Conservation (phyloP, 306 rosid species). For the Herpetospermum pedunculosum region DNA sequence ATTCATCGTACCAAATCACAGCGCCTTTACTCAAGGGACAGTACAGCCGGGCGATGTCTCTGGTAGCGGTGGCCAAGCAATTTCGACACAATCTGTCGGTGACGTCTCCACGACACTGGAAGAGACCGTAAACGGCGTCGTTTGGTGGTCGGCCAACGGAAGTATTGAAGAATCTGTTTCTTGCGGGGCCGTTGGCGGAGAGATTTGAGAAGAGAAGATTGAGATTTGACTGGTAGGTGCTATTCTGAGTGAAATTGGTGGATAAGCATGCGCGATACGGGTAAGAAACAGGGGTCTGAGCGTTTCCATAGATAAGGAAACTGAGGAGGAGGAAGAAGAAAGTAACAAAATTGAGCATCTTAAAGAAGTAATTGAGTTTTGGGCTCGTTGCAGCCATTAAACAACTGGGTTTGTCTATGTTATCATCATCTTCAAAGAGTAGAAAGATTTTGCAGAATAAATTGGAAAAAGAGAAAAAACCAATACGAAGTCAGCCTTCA, state of each 20-base stretch:
- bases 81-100: neutral
- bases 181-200: constrained; percentile 27
- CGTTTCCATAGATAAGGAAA: neutral
- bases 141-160: neutral
- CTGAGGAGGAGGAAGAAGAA: neutral
- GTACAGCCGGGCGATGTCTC: neutral
- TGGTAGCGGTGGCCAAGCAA: neutral
- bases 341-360: neutral
- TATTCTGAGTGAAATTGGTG: constrained; percentile 27
- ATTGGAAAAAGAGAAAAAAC: neutral
- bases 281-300: neutral
- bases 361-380: neutral
- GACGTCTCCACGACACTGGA: constrained; percentile 21
- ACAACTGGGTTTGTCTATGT: too few relatives aligned
- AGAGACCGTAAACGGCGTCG: constrained; percentile 10
- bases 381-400: too few relatives aligned
- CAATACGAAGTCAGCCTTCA: neutral
- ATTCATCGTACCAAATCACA: neutral
- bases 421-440: too few relatives aligned
- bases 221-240: constrained; percentile 24
- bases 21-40: neutral
- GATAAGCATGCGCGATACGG: constrained; percentile 11
- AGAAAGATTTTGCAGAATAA: neutral
- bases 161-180: constrained; percentile 9
- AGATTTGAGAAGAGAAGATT: constrained; percentile 31